Percentiles rank a stretch among this genome's conserved stretches.
phyloP scores from a whole-genome alignment of 441 rosid species.

The Isatis lusitanica region DNA sequence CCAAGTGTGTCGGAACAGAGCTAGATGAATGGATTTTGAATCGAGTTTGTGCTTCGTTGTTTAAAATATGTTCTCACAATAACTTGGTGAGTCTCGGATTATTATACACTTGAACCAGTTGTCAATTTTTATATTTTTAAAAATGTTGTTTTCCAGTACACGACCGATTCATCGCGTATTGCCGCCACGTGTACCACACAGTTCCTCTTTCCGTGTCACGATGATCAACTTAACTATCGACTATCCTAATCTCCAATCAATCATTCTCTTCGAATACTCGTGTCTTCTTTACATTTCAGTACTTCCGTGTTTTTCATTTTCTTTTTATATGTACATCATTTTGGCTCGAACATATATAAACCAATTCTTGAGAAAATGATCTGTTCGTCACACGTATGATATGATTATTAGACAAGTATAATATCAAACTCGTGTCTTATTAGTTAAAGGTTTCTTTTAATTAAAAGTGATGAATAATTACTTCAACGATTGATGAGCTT shows the following conservation, averaged over 20 bases:
- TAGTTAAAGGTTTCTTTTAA: not conserved
- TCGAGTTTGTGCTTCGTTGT: not conserved
- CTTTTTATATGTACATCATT: not conserved
- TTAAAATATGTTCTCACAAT: constrained; percentile 5
- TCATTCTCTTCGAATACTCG: not conserved
- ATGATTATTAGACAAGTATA: not conserved
- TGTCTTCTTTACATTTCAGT: too few species aligned
- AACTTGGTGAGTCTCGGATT: not conserved
- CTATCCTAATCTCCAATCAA: not conserved
- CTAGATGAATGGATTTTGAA: not conserved
- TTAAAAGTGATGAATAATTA: too few species aligned
- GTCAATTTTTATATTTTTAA: not conserved
- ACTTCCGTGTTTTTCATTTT: not conserved
- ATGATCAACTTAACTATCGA: not conserved
- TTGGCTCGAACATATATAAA: not conserved
- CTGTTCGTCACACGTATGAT: not conserved
- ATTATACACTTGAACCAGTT: not conserved
- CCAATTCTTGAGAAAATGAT: not conserved
- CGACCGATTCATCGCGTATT: not conserved
- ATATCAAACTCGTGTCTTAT: not conserved
- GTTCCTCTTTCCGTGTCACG: not conserved
- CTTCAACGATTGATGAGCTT: not conserved
- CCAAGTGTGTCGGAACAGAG: not conserved
- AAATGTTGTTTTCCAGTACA: not conserved
- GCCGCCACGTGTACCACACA: not conserved